These are phyloP conservation scores for Monilinia laxa DNA, from an alignment of 2,329 filamentous ascomycete genomes.

Conservation along the genomic window DNA sequence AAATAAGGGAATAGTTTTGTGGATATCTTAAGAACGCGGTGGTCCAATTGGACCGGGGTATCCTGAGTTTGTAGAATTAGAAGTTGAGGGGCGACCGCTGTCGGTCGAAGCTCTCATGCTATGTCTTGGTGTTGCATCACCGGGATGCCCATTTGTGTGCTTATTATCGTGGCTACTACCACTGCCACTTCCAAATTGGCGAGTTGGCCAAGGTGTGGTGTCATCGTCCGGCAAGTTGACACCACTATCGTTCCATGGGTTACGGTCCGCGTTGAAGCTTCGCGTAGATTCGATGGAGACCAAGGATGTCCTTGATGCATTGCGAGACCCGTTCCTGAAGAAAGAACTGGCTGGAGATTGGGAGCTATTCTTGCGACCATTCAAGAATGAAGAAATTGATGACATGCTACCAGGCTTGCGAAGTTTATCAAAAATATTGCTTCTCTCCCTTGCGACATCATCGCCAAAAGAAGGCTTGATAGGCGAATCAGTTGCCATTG, in stretches of 20 bases:
- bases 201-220: constrained; percentile 57
- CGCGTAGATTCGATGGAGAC: constrained; percentile 94
- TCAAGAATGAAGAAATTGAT: constrained; percentile 92
- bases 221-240: constrained; percentile 93
- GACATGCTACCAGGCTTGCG: constrained; percentile 94
- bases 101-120: constrained; percentile 81
- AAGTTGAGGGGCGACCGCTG: constrained; percentile 88
- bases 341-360: constrained; percentile 79
- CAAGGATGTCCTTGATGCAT: constrained; percentile 90
- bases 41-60: constrained; percentile 90
- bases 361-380: constrained; percentile 89
- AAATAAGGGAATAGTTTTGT: constrained; percentile 37
- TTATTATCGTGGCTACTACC: constrained; percentile 57
- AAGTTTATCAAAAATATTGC: constrained; percentile 85
- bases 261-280: constrained; percentile 85
- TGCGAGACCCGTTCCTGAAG: constrained; percentile 87
- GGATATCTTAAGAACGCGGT: constrained; percentile 62
- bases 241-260: constrained; percentile 97
- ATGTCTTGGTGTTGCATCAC: constrained; percentile 82
- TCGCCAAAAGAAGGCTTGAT: constrained; percentile 82
- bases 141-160: constrained; percentile 62
- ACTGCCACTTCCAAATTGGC: constrained; percentile 67
- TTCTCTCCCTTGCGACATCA: constrained; percentile 74
- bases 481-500: constrained; percentile 80
- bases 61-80: constrained; percentile 93